Base-by-base conservation (phyloP, 2,329 filamentous ascomycete genomes). In the Elsinoe fawcettii region DNA sequence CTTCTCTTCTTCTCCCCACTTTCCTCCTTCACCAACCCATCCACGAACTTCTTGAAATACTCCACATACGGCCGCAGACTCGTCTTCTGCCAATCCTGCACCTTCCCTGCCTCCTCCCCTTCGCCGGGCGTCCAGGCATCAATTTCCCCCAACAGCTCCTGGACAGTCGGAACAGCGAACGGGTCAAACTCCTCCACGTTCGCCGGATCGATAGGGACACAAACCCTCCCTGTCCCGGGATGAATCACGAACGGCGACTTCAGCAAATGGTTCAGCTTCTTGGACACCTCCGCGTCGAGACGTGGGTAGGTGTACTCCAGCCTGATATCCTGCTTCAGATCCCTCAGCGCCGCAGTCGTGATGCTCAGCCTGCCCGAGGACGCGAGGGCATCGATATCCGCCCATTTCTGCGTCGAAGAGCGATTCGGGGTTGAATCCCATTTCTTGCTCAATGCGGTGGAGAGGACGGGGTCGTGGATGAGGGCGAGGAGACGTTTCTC, bases 291-390 rank as follows among this genome's bases (percentile, higher is more conserved):
- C 60, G 93, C 91, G 77, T 99, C 93, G 56, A 99, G 87, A 37
- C 93, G 86, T 2, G 93, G 93, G 72, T 99, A 99, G 5, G 93
- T 96, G 74, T 99, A 97, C 73, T 99, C 93, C 27, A 99, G 82
- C 2, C 97, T 85, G 60, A 99, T 88, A 68, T 97, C 93, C 70
- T 96, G 90, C 74, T 96, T 97, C 20, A 90, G 90, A 66, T 96
- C 89, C 7, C 87, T 80, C 11, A 99, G 79, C 2, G 85, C 83
- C 61, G 80, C 83, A 0, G 67, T 60, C 4, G 59, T 61, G 2
- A 70, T 58, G 11, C 84, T 72, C n/a, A 96, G 80, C 25, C 82
- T 82, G 32, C 88, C 87, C 0, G 84, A 82, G 71, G 89, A 88
- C 47, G 92, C 93, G 11, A 96, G 71, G 1, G 83, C 77, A 69